phyloP scores from a whole-genome alignment of 495 filamentous ascomycete species.

The Penicillium chermesinum region DNA sequence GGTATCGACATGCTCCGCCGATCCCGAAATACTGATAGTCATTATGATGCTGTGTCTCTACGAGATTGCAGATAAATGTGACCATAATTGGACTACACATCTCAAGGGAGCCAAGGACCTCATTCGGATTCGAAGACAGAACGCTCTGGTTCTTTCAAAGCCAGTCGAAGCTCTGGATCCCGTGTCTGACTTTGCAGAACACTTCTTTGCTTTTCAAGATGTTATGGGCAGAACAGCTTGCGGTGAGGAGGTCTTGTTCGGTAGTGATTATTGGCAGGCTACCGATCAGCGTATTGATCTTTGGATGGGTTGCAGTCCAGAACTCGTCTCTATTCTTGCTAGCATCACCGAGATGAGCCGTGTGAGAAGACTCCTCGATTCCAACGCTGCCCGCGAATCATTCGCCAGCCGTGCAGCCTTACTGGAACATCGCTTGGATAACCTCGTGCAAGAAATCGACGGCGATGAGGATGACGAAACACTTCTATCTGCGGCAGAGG shows the following conservation, averaged over 20 bases:
- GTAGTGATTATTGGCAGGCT: constrained; percentile 39
- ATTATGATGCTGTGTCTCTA: constrained; percentile 47
- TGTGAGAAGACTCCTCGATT: constrained; percentile 23
- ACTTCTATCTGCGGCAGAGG: constrained; percentile 33
- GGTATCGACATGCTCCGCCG: constrained; percentile 16
- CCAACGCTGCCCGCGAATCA: constrained; percentile 16
- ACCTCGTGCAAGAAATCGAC: constrained; percentile 32
- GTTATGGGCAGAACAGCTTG: constrained; percentile 46
- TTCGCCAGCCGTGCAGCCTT: constrained; percentile 29
- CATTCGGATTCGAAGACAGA: constrained; percentile 33
- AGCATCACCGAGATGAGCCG: constrained; percentile 42
- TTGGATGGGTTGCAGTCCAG: constrained; percentile 46
- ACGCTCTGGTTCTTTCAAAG: constrained; percentile 9
- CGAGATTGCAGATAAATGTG: constrained; percentile 44
- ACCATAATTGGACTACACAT: constrained; percentile 41
- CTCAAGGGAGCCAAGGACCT: constrained; percentile 41
- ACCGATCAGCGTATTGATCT: constrained; percentile 32
- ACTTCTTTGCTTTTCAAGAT: constrained; percentile 46
- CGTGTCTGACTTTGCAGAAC: constrained; percentile 35
- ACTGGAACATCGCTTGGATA: constrained; percentile 26
- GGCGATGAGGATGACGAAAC: constrained; percentile 25
- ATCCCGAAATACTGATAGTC: constrained; percentile 37
- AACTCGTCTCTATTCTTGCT: constrained; percentile 36
- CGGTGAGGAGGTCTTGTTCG: constrained; percentile 36
- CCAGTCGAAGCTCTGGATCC: constrained; percentile 17